phyloP scores from a whole-genome alignment of 441 rosid genomes.

The Gossypium gossypioides region DNA sequence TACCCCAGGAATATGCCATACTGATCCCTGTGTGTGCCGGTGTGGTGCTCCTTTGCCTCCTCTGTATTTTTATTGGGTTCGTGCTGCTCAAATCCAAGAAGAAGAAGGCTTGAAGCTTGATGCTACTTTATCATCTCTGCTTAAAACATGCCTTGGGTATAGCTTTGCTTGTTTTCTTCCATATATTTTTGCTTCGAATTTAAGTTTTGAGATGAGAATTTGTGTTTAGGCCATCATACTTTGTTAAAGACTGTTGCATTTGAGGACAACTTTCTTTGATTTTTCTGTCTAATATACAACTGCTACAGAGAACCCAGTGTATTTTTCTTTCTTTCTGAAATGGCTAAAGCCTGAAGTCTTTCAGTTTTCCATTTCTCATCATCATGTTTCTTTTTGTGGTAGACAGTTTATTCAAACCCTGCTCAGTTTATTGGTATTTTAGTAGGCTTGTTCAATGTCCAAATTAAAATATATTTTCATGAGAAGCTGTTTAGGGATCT shows the following conservation, averaged over 20 bases:
- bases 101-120: constrained; percentile 50
- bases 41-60: constrained; percentile 52
- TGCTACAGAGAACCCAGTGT: not conserved
- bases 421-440: not conserved
- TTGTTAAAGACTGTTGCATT: not conserved
- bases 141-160: not conserved
- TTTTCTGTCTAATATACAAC: not conserved
- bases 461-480: not conserved
- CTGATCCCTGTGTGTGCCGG: constrained; percentile 73
- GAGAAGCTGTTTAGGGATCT: not conserved
- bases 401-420: not conserved
- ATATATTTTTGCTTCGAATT: not conserved
- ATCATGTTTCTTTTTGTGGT: not conserved
- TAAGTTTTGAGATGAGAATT: not conserved
- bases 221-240: not conserved
- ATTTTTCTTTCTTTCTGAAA: not conserved
- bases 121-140: not conserved
- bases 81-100: constrained; percentile 80
- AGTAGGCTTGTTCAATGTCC: not conserved
- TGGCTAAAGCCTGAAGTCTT: not conserved
- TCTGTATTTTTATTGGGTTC: constrained; percentile 63
- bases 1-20: constrained; percentile 81
- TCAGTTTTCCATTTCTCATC: not conserved
- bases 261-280: not conserved
- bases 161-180: not conserved